These are phyloP conservation scores for Echium plantagineum DNA, from an alignment of 257 asterid species.

Conservation along the genomic window DNA sequence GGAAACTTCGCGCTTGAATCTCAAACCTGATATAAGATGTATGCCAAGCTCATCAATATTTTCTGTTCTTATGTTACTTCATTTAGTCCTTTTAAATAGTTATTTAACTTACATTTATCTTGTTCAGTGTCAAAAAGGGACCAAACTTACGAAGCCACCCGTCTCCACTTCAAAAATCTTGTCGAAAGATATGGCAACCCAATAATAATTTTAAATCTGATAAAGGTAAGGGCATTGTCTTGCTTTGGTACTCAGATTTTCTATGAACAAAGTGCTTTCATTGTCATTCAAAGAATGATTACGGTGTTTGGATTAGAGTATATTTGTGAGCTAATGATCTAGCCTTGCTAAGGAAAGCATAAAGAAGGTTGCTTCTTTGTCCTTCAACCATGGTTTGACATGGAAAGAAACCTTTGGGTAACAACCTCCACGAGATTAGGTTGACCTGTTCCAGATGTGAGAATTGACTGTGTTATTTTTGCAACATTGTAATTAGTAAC, in stretches of 20 bases:
- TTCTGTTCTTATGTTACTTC: neutral
- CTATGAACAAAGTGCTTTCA: neutral
- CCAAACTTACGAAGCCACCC: constrained; percentile 77
- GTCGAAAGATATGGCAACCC: constrained; percentile 87
- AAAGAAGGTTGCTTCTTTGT: no score
- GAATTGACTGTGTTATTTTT: neutral
- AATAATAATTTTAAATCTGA: constrained; percentile 78
- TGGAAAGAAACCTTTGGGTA: no score
- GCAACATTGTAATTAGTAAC: neutral
- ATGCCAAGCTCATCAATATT: constrained; percentile 23
- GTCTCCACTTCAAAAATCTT: constrained; percentile 88
- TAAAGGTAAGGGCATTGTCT: constrained; percentile 49
- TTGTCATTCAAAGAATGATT: neutral
- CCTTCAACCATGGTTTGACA: no score
- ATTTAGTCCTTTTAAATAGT: neutral
- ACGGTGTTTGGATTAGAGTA: neutral
- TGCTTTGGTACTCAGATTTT: constrained; percentile 10
- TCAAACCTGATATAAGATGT: constrained; percentile 91
- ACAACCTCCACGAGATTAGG: no score
- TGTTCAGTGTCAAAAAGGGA: constrained; percentile 82
- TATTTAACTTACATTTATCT: constrained; percentile 10
- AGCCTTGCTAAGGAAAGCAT: no score
- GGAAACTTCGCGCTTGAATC: constrained; percentile 82
- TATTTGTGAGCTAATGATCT: no score
- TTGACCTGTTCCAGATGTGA: neutral